Evolutionary conservation across 768 basidiomycete species (phyloP), one percentile per base, ranked within the genome.

Genomic region (Collybia sordida): DNA sequence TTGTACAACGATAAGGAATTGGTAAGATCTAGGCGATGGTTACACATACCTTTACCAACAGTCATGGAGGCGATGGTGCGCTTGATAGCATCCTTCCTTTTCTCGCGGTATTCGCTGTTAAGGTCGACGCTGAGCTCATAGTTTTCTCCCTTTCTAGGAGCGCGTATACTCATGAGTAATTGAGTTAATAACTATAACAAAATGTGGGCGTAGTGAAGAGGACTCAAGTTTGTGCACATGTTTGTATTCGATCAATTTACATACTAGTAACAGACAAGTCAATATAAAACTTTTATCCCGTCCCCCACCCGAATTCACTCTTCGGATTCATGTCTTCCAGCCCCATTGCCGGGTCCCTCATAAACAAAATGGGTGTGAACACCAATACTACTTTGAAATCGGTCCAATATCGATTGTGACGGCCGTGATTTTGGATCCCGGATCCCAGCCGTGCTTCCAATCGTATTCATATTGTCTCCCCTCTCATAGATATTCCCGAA

Each of bases 31-130:
- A 35, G 41, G 44, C 35, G 31, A 24, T 21, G 36, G 44, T 45
- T 15, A 39, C 37, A 59, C 74, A 61, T 63, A 87, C 93, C 95
- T 84, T 98, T 99, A 47, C 95, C 94, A 56, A 99, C 93, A 1
- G 97, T 99, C 92, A 98, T 98, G 55, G 93, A 95, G 47, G 97
- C 96, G 66, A 99, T 98, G 58, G 92, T 88, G 46, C 87, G 81
- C 73, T 98, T 98, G 75, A 98, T 98, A 3, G 96, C 97, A 85
- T 98, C 96, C 71, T 97, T 98, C 56, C 96, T 80, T 66, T 90
- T 90, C 59, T 97, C 93, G 53, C 86, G 82, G 72, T 96, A 98
- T 64, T 97, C 91, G 64, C 92, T 94, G 71, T 99, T 98, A 60
- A 99, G 84, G 72, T 98, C 96, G 49, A 93, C 87, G 49, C 91